A percentile compares a stretch with the other conserved stretches of the same genome.
Evolutionary conservation across 202 grass and related monocot species (phyloP).

Genomic region (Saccharum hybrid): DNA sequence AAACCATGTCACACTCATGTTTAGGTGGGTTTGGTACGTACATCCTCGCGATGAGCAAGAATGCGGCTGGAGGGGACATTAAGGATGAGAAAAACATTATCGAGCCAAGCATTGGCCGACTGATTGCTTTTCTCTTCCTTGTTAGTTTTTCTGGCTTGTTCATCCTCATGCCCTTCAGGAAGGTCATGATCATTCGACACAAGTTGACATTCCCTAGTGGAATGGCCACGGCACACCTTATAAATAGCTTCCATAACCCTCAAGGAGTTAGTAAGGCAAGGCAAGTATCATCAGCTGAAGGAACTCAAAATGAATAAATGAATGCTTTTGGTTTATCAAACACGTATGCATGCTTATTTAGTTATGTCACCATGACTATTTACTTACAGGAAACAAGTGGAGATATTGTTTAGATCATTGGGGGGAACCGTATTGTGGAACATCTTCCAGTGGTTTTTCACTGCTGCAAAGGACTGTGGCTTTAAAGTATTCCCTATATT

Average conservation of each 20-base stretch:
- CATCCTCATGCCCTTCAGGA: constrained; percentile 33
- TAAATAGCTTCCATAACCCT: constrained; percentile 51
- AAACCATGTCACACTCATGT: not conserved
- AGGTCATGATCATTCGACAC: constrained; percentile 47
- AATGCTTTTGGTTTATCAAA: not conserved
- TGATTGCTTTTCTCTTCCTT: constrained; percentile 32
- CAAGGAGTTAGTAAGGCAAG: constrained; percentile 16
- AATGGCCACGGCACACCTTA: constrained; percentile 42
- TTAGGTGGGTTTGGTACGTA: constrained; percentile 42
- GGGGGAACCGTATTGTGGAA: constrained; percentile 28
- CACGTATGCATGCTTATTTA: not conserved
- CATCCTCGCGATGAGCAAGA: constrained; percentile 40
- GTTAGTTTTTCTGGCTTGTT: constrained; percentile 49
- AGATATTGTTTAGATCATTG: constrained; percentile 41
- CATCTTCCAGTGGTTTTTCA: constrained; percentile 64
- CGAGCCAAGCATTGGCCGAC: constrained; percentile 28
- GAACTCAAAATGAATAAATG: not conserved
- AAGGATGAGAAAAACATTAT: not conserved
- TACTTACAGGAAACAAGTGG: constrained; percentile 41
- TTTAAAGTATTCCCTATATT: constrained; percentile 55
- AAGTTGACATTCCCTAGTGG: constrained; percentile 47
- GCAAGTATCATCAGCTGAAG: not conserved
- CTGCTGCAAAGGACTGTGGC: constrained; percentile 40
- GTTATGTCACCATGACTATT: not conserved
- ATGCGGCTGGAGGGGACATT: not conserved